Percentiles rank a stretch among this genome's conserved stretches.
phyloP scores from a whole-genome alignment of 257 asterid species.

The Mitragyna speciosa region DNA sequence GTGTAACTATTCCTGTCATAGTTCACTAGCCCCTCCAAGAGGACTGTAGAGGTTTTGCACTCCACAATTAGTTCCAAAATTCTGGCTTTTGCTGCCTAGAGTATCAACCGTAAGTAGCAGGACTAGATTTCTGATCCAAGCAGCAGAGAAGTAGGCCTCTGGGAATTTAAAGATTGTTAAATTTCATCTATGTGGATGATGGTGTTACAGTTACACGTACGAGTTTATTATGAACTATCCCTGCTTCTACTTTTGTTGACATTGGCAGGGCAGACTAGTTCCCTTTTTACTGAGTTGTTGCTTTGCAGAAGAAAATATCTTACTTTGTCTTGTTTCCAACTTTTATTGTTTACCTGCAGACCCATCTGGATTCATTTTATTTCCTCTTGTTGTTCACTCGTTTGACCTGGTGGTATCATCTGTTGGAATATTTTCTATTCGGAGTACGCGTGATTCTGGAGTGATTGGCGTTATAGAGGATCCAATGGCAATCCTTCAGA shows the following conservation, averaged over 20 bases:
- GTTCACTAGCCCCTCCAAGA: neutral
- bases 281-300: neutral
- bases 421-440: slow-evolving; percentile 83
- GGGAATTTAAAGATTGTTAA: neutral
- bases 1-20: neutral
- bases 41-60: neutral
- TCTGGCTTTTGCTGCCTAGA: neutral
- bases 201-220: neutral
- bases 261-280: too few species aligned
- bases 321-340: slow-evolving; percentile 5
- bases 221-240: neutral
- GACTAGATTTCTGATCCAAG: neutral
- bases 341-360: slow-evolving; percentile 53
- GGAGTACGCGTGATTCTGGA: slow-evolving; percentile 70
- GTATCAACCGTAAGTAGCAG: neutral
- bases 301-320: neutral
- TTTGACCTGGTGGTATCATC: slow-evolving; percentile 95
- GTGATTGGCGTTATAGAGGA: slow-evolving; percentile 72
- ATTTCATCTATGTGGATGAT: neutral
- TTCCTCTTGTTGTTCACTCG: slow-evolving; percentile 98
- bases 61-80: neutral
- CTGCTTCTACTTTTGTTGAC: neutral
- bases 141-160: neutral
- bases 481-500: slow-evolving; percentile 93
- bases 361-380: slow-evolving; percentile 95